Evolutionary conservation across 345 rosid genomes (phyloP).

Genomic region (Heritiera fomes): DNA sequence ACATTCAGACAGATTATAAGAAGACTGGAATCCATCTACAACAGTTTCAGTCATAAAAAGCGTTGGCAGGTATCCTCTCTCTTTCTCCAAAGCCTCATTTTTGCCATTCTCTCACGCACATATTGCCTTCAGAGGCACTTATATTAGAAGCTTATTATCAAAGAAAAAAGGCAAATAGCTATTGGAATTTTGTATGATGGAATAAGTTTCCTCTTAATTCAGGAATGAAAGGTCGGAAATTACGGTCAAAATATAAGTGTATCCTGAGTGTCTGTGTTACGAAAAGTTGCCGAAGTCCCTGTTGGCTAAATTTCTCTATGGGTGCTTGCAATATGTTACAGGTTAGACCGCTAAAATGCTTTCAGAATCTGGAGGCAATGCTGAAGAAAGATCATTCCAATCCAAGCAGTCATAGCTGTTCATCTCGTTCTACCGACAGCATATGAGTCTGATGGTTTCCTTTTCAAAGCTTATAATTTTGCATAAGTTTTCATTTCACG

Average conservation of each 20-base stretch:
- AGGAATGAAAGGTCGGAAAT: not conserved
- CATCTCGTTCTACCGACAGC: constrained; percentile 58
- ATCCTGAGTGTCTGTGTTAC: not conserved
- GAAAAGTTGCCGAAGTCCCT: not conserved
- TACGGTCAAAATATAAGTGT: not conserved
- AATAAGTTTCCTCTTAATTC: not conserved
- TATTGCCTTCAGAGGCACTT: not conserved
- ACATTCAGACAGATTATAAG: constrained; percentile 69
- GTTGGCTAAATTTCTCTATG: not conserved
- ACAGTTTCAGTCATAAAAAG: constrained; percentile 54
- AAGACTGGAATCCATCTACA: constrained; percentile 56
- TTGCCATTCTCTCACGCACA: not conserved
- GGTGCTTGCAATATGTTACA: constrained; percentile 32
- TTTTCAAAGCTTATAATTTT: constrained; percentile 6
- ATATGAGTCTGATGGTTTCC: constrained; percentile 17
- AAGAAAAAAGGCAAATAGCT: not conserved
- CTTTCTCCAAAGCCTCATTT: constrained; percentile 10
- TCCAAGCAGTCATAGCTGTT: constrained; percentile 44
- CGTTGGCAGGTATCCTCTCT: constrained; percentile 66
- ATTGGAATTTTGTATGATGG: not conserved
- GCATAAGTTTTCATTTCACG: constrained; percentile 1
- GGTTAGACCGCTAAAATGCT: constrained; percentile 74
- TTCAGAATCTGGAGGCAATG: constrained; percentile 61
- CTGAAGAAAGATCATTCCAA: constrained; percentile 64
- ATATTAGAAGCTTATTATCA: not conserved